A percentile compares a stretch with the other conserved stretches of the same genome.
Evolutionary conservation across 2,329 filamentous ascomycete genomes (phyloP).

Genomic region (Pleoardoris graminearum): DNA sequence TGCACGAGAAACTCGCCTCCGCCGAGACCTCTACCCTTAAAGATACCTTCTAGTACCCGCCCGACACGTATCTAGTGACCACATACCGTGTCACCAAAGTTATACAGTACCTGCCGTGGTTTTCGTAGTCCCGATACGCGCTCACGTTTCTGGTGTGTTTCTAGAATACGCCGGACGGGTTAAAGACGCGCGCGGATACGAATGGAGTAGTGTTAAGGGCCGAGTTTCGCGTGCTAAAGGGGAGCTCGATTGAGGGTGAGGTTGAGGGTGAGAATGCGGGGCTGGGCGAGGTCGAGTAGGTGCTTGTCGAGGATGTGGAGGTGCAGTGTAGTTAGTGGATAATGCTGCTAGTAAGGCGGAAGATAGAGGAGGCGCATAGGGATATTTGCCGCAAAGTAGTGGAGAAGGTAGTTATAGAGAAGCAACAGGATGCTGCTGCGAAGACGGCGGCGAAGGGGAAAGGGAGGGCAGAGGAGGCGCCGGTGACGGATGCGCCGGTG

Average conservation of each 20-base stretch:
- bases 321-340: slow-evolving; percentile 40
- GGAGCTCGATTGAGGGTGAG: slow-evolving; percentile 28
- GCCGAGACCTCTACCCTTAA: slow-evolving; percentile 29
- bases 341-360: slow-evolving; percentile 42
- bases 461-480: slow-evolving; percentile 5
- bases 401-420: slow-evolving; percentile 35
- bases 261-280: slow-evolving; percentile 39
- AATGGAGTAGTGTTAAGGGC: slow-evolving; percentile 35
- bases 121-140: slow-evolving; percentile 36
- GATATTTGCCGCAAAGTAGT: slow-evolving; percentile 41
- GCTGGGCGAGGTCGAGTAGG: slow-evolving; percentile 37
- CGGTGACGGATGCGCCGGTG: too few relatives aligned
- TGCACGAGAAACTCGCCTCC: slow-evolving; percentile 29
- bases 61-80: slow-evolving; percentile 29
- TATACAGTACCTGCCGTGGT: slow-evolving; percentile 33
- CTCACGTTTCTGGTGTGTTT: slow-evolving; percentile 38
- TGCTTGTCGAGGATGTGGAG: slow-evolving; percentile 42
- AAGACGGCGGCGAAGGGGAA: slow-evolving; percentile 24
- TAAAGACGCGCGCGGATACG: slow-evolving; percentile 39
- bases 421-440: slow-evolving; percentile 22
- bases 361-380: slow-evolving; percentile 39
- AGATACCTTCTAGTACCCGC: slow-evolving; percentile 43
- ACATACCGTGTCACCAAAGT: slow-evolving; percentile 39
- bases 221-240: slow-evolving; percentile 36
- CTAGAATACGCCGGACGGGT: slow-evolving; percentile 37